Evolutionary conservation across 345 rosid genomes (phyloP).

Genomic region (Linum tenue): DNA sequence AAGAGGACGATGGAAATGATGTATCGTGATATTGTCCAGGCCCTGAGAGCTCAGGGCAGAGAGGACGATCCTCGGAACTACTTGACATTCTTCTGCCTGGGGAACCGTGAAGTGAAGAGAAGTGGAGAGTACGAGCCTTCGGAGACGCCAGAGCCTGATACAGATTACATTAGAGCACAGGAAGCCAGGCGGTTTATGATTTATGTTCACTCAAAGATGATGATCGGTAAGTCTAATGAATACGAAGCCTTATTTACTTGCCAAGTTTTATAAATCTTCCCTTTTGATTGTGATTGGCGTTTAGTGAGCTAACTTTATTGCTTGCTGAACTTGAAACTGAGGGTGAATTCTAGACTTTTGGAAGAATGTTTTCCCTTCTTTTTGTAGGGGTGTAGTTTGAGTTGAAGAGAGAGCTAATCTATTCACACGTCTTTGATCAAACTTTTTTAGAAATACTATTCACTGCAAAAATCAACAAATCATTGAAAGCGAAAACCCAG

Average conservation of each 20-base stretch:
- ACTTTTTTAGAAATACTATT: too few relatives aligned
- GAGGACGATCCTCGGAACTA: conserved; percentile 38
- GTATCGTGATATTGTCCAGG: conserved; percentile 35
- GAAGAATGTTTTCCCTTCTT: too few relatives aligned
- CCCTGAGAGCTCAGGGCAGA: conserved; percentile 27
- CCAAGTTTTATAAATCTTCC: background rate
- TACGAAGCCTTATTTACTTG: background rate
- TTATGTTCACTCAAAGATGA: conserved; percentile 49
- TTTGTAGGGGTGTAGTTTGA: too few relatives aligned
- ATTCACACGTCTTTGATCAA: too few relatives aligned
- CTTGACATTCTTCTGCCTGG: conserved; percentile 46
- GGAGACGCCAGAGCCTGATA: conserved; percentile 25
- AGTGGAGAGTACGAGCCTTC: conserved; percentile 28
- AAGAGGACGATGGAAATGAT: conserved; percentile 47
- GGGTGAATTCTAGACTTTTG: too few relatives aligned
- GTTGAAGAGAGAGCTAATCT: too few relatives aligned
- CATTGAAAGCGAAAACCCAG: too few relatives aligned
- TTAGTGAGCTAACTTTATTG: too few relatives aligned
- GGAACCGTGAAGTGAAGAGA: conserved; percentile 29
- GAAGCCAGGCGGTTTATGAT: conserved; percentile 45
- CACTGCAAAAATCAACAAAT: too few relatives aligned
- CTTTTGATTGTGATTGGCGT: too few relatives aligned
- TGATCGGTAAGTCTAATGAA: conserved; percentile 35
- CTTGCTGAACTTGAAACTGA: too few relatives aligned
- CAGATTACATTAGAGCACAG: conserved; percentile 40